These are phyloP conservation scores for Euphorbia schlechtendalii DNA, from an alignment of 441 rosid genomes.

Conservation along the genomic window DNA sequence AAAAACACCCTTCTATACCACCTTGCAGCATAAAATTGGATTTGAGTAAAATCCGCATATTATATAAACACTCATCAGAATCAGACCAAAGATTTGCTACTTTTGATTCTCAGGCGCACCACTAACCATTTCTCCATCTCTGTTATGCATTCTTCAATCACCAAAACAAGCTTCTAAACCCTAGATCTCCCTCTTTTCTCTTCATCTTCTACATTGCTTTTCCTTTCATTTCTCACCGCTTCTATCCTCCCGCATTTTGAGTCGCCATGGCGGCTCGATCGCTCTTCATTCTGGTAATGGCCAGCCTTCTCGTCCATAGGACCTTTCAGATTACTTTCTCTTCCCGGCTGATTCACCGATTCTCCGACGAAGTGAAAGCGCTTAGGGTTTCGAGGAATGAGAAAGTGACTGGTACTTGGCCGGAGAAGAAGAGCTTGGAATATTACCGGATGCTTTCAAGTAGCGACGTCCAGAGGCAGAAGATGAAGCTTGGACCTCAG, in stretches of 20 bases:
- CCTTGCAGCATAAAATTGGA: too few species aligned
- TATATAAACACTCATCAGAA: neutral
- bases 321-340: conserved; percentile 32
- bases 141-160: neutral
- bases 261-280: conserved; percentile 36
- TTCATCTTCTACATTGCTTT: neutral
- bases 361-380: conserved; percentile 57
- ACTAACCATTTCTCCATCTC: neutral
- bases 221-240: neutral
- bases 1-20: too few species aligned
- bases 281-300: conserved; percentile 25
- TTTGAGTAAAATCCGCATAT: neutral
- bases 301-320: conserved; percentile 15
- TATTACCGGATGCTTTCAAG: conserved; percentile 45
- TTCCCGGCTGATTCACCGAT: conserved; percentile 62
- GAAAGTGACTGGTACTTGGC: conserved; percentile 27
- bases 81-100: neutral
- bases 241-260: neutral
- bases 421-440: conserved; percentile 48
- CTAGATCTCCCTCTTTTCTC: neutral
- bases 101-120: neutral
- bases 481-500: conserved; percentile 59
- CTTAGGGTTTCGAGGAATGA: conserved; percentile 24
- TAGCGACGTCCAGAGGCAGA: conserved; percentile 55
- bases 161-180: neutral